These are phyloP conservation scores for Echium plantagineum DNA, from an alignment of 257 asterid genomes.

Conservation along the genomic window DNA sequence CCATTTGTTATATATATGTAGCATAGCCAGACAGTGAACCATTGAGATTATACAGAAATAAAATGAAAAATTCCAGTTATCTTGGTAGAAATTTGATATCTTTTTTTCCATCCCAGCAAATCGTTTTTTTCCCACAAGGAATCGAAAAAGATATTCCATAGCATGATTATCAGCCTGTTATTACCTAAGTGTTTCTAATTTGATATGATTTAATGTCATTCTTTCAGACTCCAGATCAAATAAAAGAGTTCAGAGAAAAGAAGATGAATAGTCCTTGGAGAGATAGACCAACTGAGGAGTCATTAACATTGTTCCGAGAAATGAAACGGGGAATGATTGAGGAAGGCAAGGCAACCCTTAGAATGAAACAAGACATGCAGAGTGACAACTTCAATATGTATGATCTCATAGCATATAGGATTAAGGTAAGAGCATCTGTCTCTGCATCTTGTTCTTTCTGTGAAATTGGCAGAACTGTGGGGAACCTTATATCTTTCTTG, in stretches of 20 bases:
- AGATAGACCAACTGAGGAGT: constrained; percentile 76
- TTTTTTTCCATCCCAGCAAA: no score
- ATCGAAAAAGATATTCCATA: background rate
- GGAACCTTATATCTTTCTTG: constrained; percentile 13
- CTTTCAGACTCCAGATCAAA: constrained; percentile 76
- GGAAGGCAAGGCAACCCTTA: constrained; percentile 86
- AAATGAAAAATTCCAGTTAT: no score
- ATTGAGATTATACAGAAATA: no score
- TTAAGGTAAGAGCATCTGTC: constrained; percentile 50
- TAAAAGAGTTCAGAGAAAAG: constrained; percentile 79
- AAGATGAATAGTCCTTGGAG: constrained; percentile 97
- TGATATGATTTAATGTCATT: background rate
- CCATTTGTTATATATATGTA: background rate
- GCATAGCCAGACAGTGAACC: background rate
- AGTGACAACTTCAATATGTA: constrained; percentile 90
- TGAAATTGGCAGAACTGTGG: constrained; percentile 2
- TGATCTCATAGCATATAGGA: constrained; percentile 89
- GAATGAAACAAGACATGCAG: constrained; percentile 99
- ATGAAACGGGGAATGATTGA: constrained; percentile 75
- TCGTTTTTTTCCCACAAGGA: no score
- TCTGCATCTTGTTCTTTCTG: background rate
- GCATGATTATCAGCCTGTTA: background rate
- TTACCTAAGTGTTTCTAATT: background rate
- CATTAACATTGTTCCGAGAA: constrained; percentile 66
- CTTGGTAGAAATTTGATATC: no score